Evolutionary conservation across 768 basidiomycete species (phyloP), one percentile per base, ranked within the genome.

Genomic region (Termitomyces eurrhizus): DNA sequence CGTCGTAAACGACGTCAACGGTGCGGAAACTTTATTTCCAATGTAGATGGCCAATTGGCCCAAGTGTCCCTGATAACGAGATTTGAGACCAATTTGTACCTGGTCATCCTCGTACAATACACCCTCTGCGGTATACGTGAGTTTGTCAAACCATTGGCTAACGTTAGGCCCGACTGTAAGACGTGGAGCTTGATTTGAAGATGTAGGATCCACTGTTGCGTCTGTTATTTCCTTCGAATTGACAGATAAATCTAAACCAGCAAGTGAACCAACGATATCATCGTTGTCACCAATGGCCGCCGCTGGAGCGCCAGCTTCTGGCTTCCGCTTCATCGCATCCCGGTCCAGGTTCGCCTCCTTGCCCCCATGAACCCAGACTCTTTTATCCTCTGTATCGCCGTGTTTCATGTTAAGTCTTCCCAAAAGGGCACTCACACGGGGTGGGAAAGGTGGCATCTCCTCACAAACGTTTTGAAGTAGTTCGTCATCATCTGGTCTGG

Each of bases 371-470:
- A 95, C 78, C 96, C 96, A 98, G 0, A 90, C 95, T 57, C 95
- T 82, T 75, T 95, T 96, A 73, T 98, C 95, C 62, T 93, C 92
- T n/a, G 92, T 92, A 66, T 94, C 92, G 6, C 88, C 89, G 39
- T 92, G 89, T 70, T 95, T 96, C 69, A 86, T 88, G 72, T 96
- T 91, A 44, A 99, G 76, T 52, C 94, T 83, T 51, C 85, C 91
- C 53, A 97, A 79, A 8, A 99, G 79, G 2, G 95, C 90, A 60
- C 94, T 96, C 65, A 93, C 92, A 51, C 97, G 86, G 56, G 96
- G 91, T 4, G 96, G 95, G 81, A 97, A 99, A 4, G 96, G 95
- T 1, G 97, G 97, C 89, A 99, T 98, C 75, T 98, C 97, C 72
- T 98, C 97, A 72, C 95, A 98, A 14, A 98, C 86, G 63, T 93